Percentiles rank a stretch among this genome's conserved stretches.
These are phyloP conservation scores for Thalassiosira ordinaria DNA, from an alignment of 352 stramenopile genomes.

Conservation along the genomic window DNA sequence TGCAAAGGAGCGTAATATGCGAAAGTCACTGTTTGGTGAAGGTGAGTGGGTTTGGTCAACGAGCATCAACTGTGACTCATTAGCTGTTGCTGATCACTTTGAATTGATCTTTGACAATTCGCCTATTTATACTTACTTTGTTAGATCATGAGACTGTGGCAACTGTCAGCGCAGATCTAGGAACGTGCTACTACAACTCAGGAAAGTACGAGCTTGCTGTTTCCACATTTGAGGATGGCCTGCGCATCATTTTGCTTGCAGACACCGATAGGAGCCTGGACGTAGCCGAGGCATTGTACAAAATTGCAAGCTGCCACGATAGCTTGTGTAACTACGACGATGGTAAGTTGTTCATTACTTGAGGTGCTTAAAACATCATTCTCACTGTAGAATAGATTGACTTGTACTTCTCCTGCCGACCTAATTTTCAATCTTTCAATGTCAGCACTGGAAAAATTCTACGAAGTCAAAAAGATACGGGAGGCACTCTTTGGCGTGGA, in stretches of 20 bases:
- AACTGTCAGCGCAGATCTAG: slow-evolving; percentile 51
- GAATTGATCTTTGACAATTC: neutral
- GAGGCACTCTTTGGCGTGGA: slow-evolving; percentile 41
- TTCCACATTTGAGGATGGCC: slow-evolving; percentile 50
- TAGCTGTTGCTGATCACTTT: too few species aligned
- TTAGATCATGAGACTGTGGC: slow-evolving; percentile 52
- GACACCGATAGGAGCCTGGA: slow-evolving; percentile 36
- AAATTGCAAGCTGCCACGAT: slow-evolving; percentile 72
- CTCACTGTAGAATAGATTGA: too few species aligned
- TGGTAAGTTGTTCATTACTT: slow-evolving; percentile 33
- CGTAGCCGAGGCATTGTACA: slow-evolving; percentile 62
- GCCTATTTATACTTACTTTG: neutral
- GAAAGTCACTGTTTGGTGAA: slow-evolving; percentile 56
- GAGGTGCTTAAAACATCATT: too few species aligned
- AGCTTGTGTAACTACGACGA: slow-evolving; percentile 63
- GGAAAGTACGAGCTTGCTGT: slow-evolving; percentile 66
- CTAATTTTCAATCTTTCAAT: neutral
- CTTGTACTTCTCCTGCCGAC: too few species aligned
- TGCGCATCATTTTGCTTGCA: slow-evolving; percentile 46
- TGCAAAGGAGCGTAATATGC: slow-evolving; percentile 49
- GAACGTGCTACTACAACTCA: slow-evolving; percentile 62
- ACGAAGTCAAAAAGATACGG: slow-evolving; percentile 59
- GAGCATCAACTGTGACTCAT: too few species aligned
- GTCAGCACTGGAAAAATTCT: slow-evolving; percentile 58
- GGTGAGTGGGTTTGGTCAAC: slow-evolving; percentile 45